A percentile compares a stretch with the other conserved stretches of the same genome.
Conservation (phyloP, 78 protist genomes). For the Blattamonas nauphoetae region DNA sequence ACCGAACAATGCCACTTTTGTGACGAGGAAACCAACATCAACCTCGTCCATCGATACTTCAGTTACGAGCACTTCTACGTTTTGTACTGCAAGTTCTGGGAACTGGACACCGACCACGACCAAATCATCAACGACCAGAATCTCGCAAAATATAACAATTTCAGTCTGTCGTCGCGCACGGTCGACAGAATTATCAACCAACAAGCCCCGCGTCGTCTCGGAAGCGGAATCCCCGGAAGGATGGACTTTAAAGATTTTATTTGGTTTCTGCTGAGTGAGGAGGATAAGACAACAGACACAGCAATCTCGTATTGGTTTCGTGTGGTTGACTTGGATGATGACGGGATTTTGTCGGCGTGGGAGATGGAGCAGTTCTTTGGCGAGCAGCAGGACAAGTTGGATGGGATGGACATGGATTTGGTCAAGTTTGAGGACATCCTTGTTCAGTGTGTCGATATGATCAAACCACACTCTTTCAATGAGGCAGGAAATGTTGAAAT, state of each 20-base stretch:
- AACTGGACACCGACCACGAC: conserved; percentile 46
- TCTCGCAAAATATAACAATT: not conserved
- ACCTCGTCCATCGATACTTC: conserved; percentile 62
- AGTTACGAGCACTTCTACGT: conserved; percentile 88
- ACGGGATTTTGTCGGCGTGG: conserved; percentile 56
- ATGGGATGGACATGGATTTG: conserved; percentile 34
- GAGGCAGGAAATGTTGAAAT: not conserved
- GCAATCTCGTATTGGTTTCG: conserved; percentile 70
- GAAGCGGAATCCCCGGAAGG: conserved; percentile 4
- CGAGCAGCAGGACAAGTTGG: conserved; percentile 64
- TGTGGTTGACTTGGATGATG: conserved; percentile 61
- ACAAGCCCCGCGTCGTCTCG: conserved; percentile 8
- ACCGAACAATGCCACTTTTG: conserved; percentile 17
- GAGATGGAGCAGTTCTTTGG: conserved; percentile 69
- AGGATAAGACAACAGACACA: conserved; percentile 61
- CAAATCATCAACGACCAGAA: conserved; percentile 3
- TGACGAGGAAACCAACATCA: conserved; percentile 61
- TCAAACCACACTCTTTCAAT: not conserved
- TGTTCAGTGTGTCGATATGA: conserved; percentile 33
- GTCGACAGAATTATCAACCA: conserved; percentile 48
- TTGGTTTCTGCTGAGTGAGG: conserved; percentile 68
- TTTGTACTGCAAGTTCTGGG: conserved; percentile 85
- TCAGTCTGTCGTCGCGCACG: conserved; percentile 22
- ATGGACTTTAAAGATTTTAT: conserved; percentile 48
- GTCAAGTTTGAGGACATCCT: conserved; percentile 53